Conservation (phyloP, 495 filamentous ascomycete species). For the Penicillium chermesinum region DNA sequence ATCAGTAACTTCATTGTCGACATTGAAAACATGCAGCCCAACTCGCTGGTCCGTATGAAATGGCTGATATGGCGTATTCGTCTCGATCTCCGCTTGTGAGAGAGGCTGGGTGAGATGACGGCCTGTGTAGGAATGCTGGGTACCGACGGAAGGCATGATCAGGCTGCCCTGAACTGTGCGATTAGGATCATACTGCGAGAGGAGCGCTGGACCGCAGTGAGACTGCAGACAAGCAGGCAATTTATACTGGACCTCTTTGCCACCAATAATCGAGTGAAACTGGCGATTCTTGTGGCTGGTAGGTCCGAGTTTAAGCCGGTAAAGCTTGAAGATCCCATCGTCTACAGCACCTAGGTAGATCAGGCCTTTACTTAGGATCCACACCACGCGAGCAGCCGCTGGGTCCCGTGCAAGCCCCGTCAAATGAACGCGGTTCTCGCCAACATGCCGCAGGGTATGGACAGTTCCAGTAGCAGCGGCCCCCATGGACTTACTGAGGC, state of each 20-base stretch:
- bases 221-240: conserved; percentile 44
- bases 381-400: conserved; percentile 35
- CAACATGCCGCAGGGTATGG: conserved; percentile 72
- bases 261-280: conserved; percentile 48
- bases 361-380: conserved; percentile 34
- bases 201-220: conserved; percentile 34
- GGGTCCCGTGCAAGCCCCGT: conserved; percentile 49
- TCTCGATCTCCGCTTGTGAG: conserved; percentile 88
- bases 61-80: conserved; percentile 82
- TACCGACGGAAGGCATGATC: conserved; percentile 30
- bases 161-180: conserved; percentile 25
- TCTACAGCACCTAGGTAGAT: conserved; percentile 37
- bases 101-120: conserved; percentile 48
- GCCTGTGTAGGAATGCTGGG: conserved; percentile 23
- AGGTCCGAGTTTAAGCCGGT: conserved; percentile 52
- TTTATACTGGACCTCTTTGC: conserved; percentile 60
- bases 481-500: conserved; percentile 77
- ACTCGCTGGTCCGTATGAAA: conserved; percentile 86
- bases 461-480: conserved; percentile 75
- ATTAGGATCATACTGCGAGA: conserved; percentile 27
- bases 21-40: conserved; percentile 56
- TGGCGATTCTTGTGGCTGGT: conserved; percentile 40
- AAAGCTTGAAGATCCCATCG: conserved; percentile 53
- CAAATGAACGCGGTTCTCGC: conserved; percentile 77
- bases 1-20: conserved; percentile 16